Base-by-base conservation (phyloP, 2,329 filamentous ascomycete species). In the Talaromyces verruculosus region DNA sequence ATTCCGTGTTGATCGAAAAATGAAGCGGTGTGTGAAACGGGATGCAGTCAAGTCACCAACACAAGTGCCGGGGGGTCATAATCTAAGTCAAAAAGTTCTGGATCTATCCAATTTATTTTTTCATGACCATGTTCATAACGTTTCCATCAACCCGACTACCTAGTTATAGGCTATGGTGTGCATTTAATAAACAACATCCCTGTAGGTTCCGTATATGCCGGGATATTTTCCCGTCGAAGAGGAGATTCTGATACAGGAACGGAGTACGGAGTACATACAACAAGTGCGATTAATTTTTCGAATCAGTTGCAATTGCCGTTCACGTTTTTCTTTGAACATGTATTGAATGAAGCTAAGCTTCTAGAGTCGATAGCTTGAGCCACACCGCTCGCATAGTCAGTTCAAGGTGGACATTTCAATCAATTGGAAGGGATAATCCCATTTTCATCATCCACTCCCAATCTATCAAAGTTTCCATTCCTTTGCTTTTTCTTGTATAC, bases 11-110 rank as follows among this genome's bases (percentile, higher is more conserved):
- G 28, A 55, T 55, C 30, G 30, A 7, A 19, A 37, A 47, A 47
- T 58, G 62, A 57, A 58, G 62, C 62, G 62, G 62, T 64, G 62
- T 64, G 62, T 64, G 62, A 64, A 64, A 63, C 39, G 22, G 47
- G 45, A 25, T 63, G 61, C 47, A 63, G 45, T 37, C 53, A 57
- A 57, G 49, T 37, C 53, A 57, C 53, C 33, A 57, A 57, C n/a
- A 19, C 33, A 57, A 57, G 5, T 57, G 22, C 53, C 33, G 53
- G n/a, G 51, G 33, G 17, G 30, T 22, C 49, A 33, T 35, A 35
- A 35, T n/a, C 30, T 8, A 39, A 17, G 10, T 39, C 53, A 22
- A 39, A 57, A 39, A 57, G 53, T 57, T 37, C 53, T 57, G 53
- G 53, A 57, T 57, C 33, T 57, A 57, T 57, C 33, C 53, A 35